Evolutionary conservation across 768 basidiomycete species (phyloP).

Genomic region (Lactarius pseudohatsudake): DNA sequence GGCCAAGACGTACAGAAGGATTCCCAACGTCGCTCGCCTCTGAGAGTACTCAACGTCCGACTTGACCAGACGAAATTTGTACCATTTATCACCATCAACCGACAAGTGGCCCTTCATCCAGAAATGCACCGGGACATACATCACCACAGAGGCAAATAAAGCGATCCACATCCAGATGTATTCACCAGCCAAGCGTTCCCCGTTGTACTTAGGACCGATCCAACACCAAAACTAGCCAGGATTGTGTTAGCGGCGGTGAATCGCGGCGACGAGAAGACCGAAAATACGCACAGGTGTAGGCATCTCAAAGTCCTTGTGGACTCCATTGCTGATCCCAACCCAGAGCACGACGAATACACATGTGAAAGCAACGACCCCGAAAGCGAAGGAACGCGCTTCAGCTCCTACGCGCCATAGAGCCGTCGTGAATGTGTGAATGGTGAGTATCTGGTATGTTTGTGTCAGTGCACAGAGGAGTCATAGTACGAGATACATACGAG

Average conservation of each 20-base stretch:
- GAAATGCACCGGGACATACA: conserved; percentile 41
- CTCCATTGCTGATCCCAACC: conserved; percentile 36
- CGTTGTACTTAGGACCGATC: conserved; percentile 37
- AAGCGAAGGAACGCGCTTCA: too few species aligned
- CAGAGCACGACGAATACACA: conserved; percentile 35
- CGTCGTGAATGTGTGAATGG: too few species aligned
- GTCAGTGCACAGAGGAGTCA: too few species aligned
- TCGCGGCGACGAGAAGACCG: neutral
- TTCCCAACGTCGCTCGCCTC: conserved; percentile 17
- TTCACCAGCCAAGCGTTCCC: conserved; percentile 41
- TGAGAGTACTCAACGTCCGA: conserved; percentile 12
- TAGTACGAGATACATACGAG: too few species aligned
- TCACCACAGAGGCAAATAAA: conserved; percentile 36
- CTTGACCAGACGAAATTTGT: conserved; percentile 34
- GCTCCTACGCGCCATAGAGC: too few species aligned
- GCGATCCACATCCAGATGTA: conserved; percentile 49
- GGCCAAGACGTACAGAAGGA: conserved; percentile 34
- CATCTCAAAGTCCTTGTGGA: conserved; percentile 31
- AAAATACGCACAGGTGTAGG: conserved; percentile 37
- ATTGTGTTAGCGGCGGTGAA: conserved; percentile 2
- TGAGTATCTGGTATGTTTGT: too few species aligned
- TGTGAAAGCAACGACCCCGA: conserved; percentile 4
- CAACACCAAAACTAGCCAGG: conserved; percentile 43
- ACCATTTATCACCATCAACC: conserved; percentile 37
- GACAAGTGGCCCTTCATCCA: conserved; percentile 39